phyloP scores from a whole-genome alignment of 2,329 filamentous ascomycete species.

The Conoideocrella luteorostrata region DNA sequence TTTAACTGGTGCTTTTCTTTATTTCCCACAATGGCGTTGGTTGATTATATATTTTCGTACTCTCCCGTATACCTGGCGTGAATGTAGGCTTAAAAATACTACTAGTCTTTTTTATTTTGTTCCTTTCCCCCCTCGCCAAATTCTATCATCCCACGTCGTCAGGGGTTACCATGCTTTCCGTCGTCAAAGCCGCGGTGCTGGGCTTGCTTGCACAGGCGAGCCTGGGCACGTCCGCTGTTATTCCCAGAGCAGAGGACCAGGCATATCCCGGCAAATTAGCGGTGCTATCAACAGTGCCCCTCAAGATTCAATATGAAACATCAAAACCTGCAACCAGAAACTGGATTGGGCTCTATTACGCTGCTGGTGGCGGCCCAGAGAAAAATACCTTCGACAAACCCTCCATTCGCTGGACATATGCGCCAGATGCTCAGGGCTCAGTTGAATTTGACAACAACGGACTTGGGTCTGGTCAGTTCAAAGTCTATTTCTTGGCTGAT shows the following conservation, averaged over 20 bases:
- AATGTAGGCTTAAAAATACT: no score
- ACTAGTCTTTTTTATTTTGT: no score
- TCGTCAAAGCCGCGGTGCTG: neutral
- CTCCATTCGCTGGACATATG: constrained; percentile 23
- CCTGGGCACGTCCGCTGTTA: neutral
- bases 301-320: constrained; percentile 23
- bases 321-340: constrained; percentile 19
- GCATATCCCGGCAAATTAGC: no score
- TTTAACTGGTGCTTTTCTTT: no score
- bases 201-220: neutral
- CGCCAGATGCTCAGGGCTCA: constrained; percentile 17
- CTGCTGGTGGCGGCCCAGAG: constrained; percentile 24
- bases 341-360: constrained; percentile 29
- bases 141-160: no score
- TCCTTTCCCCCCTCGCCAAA: no score
- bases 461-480: constrained; percentile 23
- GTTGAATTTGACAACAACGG: constrained; percentile 15
- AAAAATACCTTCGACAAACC: constrained; percentile 15
- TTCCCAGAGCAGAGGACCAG: no score
- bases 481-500: constrained; percentile 25
- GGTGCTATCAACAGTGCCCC: neutral
- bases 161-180: neutral
- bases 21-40: no score
- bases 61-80: no score
- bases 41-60: no score